These are phyloP conservation scores for Pythium aristosporum DNA, from an alignment of 352 stramenopile genomes.

Conservation along the genomic window DNA sequence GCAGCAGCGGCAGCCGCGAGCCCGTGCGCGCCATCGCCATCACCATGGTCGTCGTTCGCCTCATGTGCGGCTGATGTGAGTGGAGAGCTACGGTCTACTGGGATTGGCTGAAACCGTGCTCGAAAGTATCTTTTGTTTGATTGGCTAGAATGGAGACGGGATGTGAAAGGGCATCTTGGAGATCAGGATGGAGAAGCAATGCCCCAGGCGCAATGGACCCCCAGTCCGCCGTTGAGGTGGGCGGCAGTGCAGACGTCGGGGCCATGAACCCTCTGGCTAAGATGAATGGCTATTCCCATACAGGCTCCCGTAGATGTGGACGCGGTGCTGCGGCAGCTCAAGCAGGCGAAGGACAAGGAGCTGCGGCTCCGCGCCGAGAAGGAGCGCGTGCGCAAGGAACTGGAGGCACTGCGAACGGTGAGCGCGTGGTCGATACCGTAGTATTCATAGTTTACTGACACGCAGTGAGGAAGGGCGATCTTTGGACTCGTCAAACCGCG, in stretches of 20 bases:
- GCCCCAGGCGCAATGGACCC: background rate
- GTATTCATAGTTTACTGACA: too few relatives aligned
- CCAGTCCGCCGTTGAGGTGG: background rate
- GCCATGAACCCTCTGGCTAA: background rate
- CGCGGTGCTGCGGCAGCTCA: constrained; percentile 52
- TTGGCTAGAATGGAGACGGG: constrained; percentile 12
- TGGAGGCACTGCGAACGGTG: constrained; percentile 47
- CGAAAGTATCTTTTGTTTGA: background rate
- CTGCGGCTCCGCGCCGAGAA: constrained; percentile 67
- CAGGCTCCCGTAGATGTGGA: constrained; percentile 51
- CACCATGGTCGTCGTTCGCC: constrained; percentile 5
- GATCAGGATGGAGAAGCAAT: constrained; percentile 13
- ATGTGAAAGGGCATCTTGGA: constrained; percentile 11
- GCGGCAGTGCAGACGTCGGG: too few relatives aligned
- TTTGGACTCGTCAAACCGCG: constrained; percentile 50
- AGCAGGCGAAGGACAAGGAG: constrained; percentile 56
- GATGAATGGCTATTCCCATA: background rate
- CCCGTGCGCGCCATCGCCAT: constrained; percentile 10
- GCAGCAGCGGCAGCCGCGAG: constrained; percentile 26
- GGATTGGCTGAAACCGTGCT: constrained; percentile 19
- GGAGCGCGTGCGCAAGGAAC: constrained; percentile 55
- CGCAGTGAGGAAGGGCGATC: constrained; percentile 14
- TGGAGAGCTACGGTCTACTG: constrained; percentile 1
- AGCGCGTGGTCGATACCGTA: background rate
- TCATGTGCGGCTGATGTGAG: constrained; percentile 4